phyloP scores from a whole-genome alignment of 805 yeast genomes.

The Nakazawaea ambrosiae region DNA sequence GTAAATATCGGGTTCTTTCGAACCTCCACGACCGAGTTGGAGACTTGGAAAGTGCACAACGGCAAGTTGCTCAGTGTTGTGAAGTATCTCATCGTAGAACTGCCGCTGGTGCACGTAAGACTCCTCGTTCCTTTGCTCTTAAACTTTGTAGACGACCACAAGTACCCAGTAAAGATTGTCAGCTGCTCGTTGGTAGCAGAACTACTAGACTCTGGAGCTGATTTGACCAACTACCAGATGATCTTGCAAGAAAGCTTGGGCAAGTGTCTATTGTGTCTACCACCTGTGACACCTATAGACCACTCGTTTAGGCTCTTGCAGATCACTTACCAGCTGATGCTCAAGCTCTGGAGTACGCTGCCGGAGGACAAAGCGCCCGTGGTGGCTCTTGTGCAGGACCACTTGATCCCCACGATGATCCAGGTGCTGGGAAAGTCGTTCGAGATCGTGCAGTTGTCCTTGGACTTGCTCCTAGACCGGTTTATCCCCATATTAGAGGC shows the following conservation, averaged over 20 bases:
- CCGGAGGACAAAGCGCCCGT: neutral
- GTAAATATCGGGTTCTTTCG: conserved; percentile 6
- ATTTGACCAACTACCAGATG: neutral
- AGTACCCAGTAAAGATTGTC: conserved; percentile 1
- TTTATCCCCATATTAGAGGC: conserved; percentile 1
- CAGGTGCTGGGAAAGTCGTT: conserved; percentile 4
- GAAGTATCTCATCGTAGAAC: conserved; percentile 1
- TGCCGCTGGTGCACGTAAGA: neutral
- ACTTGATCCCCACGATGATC: conserved; percentile 4
- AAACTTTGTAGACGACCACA: conserved; percentile 10
- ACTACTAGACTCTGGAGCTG: neutral
- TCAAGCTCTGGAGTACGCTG: neutral
- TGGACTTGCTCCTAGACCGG: neutral
- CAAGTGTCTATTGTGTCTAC: conserved; percentile 8
- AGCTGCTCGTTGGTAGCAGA: conserved; percentile 3
- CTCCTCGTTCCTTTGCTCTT: conserved; percentile 3
- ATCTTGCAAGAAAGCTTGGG: conserved; percentile 7
- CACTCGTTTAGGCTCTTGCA: conserved; percentile 2
- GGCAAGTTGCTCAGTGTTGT: neutral
- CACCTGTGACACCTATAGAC: conserved; percentile 1
- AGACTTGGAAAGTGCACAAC: conserved; percentile 8
- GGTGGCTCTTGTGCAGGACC: neutral
- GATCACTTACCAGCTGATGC: neutral
- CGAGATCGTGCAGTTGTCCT: conserved; percentile 3
- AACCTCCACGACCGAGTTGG: conserved; percentile 6